A percentile compares a stretch with the other conserved stretches of the same genome.
These are phyloP conservation scores for Hypoxylon sp. DNA, from an alignment of 2,329 filamentous ascomycete genomes.

Conservation along the genomic window DNA sequence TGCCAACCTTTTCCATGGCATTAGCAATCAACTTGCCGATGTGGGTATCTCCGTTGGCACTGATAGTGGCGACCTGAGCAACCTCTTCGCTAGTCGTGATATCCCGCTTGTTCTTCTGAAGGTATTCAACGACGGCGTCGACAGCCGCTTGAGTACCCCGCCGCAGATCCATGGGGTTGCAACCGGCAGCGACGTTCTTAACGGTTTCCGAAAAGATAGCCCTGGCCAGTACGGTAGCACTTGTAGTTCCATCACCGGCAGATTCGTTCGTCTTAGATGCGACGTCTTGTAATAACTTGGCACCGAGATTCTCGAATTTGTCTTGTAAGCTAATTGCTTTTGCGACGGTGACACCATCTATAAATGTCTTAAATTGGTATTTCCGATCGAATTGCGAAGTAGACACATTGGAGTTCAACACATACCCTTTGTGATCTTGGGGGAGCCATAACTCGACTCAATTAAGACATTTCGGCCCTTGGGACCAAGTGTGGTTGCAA, in stretches of 20 bases:
- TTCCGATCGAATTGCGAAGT: neutral
- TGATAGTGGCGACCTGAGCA: constrained; percentile 98
- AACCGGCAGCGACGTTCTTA: constrained; percentile 99
- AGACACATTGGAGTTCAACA: constrained; percentile 21
- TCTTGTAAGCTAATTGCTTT: constrained; percentile 94
- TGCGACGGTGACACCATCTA: constrained; percentile 90
- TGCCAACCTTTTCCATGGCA: constrained; percentile 99
- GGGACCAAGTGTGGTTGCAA: constrained; percentile 94
- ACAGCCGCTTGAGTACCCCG: constrained; percentile 97
- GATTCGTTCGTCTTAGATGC: constrained; percentile 99
- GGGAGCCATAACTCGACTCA: constrained; percentile 97
- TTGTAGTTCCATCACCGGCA: constrained; percentile 98
- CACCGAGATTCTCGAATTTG: constrained; percentile 99
- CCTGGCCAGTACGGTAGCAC: constrained; percentile 94
- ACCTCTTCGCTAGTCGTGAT: constrained; percentile 98
- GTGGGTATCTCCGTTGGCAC: constrained; percentile 95
- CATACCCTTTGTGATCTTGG: constrained; percentile 99
- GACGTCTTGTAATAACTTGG: constrained; percentile 95
- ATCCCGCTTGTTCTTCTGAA: constrained; percentile 96
- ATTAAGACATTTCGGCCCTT: constrained; percentile 99
- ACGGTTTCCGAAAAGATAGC: constrained; percentile 99
- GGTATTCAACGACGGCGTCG: constrained; percentile 92
- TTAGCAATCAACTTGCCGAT: constrained; percentile 96
- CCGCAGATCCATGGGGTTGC: constrained; percentile 99
- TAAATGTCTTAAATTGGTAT: constrained; percentile 40